A percentile compares a stretch with the other conserved stretches of the same genome.
phyloP scores from a whole-genome alignment of 1,284 basidiomycete genomes.

The Austropuccinia psidii region DNA sequence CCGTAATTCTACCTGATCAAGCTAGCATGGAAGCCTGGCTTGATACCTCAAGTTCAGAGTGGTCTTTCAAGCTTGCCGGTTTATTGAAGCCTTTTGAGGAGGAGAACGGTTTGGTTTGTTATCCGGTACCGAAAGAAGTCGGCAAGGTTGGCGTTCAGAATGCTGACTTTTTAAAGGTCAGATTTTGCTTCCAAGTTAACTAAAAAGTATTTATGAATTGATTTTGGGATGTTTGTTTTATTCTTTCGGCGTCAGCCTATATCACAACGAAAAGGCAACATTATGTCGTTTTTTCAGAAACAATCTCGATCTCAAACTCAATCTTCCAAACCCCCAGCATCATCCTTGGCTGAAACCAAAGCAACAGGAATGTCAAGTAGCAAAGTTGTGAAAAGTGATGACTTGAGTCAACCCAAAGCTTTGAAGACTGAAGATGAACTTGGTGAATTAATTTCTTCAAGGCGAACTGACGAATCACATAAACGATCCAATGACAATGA shows the following conservation, averaged over 20 bases:
- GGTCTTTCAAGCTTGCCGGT: constrained; percentile 57
- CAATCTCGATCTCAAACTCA: too few relatives aligned
- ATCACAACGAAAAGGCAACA: constrained; percentile 70
- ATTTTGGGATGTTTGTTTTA: neutral
- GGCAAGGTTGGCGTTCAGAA: constrained; percentile 82
- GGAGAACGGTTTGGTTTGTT: constrained; percentile 47
- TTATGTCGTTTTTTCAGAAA: constrained; percentile 75
- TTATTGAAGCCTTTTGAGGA: constrained; percentile 64
- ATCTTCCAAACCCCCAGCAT: too few relatives aligned
- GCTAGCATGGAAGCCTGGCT: constrained; percentile 68
- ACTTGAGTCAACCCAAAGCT: too few relatives aligned
- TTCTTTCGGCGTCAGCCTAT: constrained; percentile 57
- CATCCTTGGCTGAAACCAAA: too few relatives aligned
- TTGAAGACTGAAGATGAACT: too few relatives aligned
- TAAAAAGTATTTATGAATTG: neutral
- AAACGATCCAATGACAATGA: too few relatives aligned
- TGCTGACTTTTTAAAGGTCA: constrained; percentile 59
- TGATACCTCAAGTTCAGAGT: constrained; percentile 60
- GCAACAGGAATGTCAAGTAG: too few relatives aligned
- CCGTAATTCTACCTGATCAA: constrained; percentile 65
- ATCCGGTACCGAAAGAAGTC: constrained; percentile 79
- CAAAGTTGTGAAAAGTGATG: too few relatives aligned
- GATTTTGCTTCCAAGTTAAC: neutral
- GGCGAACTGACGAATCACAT: too few relatives aligned
- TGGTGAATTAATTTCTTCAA: too few relatives aligned